Evolutionary conservation across 2,329 filamentous ascomycete species (phyloP), one percentile per base, ranked within the genome.

Genomic region (Fusarium sp.): DNA sequence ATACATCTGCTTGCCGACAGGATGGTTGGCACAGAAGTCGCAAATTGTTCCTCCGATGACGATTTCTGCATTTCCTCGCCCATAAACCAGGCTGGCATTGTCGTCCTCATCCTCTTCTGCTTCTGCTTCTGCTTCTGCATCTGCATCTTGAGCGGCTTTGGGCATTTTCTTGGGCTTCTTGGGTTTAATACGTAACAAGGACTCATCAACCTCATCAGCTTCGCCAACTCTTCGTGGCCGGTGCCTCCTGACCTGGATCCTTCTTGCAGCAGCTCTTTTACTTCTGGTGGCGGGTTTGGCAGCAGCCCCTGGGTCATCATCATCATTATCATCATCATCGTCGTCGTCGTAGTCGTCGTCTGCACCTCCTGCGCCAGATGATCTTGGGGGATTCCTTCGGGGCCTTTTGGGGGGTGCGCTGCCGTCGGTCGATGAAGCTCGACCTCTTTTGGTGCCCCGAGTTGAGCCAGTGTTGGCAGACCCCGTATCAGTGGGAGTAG

Each of bases 21-120:
- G 43, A 32, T 67, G 12, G 14, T 50, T 59, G 24, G 21, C 34
- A 43, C 68, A 71, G 42, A 70, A 71, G 6, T 62, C 28, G 43
- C 69, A 71, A 15, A 48, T 30, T 19, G 14, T 30, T 8, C 21
- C 26, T 19, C 2, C 2, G 9, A 7, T 2, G 28, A 23, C 17
- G 7, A 17, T 11, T 23, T 49, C 19, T 28, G 42, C 2, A 23
- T 56, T 14, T 24, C n/a, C 19, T 30, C 28, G 46, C 23, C 19
- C 10, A 9, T 32, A 15, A 6, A 3, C 23, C 3, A 9, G 10
- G 9, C 8, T n/a, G 34, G n/a, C 17, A 4, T 10, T n/a, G 34
- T 10, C n/a, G 34, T 36, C 20, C 11, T 20, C 32, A 1, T 5
- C 32, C 21, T 44, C 34, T 14, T 26, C 24, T 15, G 34, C 17